Conservation (phyloP, 176 grass and related monocot genomes). For the Zizania latifolia region DNA sequence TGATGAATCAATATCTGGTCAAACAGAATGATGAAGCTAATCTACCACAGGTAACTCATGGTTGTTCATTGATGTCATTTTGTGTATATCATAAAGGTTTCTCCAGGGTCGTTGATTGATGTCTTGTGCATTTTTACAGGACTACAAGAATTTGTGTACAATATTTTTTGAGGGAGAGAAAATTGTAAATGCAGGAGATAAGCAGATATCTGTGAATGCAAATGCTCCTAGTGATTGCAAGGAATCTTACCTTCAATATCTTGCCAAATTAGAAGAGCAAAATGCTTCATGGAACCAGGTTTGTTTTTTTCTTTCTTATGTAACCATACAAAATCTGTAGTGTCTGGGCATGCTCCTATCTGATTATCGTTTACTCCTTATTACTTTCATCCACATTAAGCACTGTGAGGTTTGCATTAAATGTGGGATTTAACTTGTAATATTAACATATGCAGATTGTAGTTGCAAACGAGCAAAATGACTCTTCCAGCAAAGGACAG, state of each 20-base stretch:
- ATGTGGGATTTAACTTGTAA: background rate
- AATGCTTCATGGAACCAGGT: conserved; percentile 27
- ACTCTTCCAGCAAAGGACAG: conserved; percentile 1
- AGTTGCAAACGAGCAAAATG: conserved; percentile 9
- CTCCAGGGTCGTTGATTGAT: background rate
- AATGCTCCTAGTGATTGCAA: conserved; percentile 13
- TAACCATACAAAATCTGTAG: background rate
- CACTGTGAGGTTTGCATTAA: background rate
- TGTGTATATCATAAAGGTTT: background rate
- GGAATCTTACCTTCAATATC: conserved; percentile 22
- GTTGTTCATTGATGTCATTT: background rate
- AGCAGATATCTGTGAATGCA: conserved; percentile 15
- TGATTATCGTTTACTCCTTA: background rate
- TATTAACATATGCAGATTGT: conserved; percentile 11
- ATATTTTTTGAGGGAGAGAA: conserved; percentile 30
- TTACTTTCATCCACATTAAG: background rate
- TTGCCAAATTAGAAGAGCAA: conserved; percentile 30
- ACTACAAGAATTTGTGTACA: conserved; percentile 55
- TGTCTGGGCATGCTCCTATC: background rate
- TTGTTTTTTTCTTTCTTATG: background rate
- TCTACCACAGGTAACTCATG: conserved; percentile 28
- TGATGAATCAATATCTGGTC: conserved; percentile 54
- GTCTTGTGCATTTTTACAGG: conserved; percentile 34
- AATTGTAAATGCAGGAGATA: conserved; percentile 15
- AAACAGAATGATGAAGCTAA: conserved; percentile 28